These are phyloP conservation scores for Gonium pectorale DNA, from an alignment of 139 green algal species.

Conservation along the genomic window DNA sequence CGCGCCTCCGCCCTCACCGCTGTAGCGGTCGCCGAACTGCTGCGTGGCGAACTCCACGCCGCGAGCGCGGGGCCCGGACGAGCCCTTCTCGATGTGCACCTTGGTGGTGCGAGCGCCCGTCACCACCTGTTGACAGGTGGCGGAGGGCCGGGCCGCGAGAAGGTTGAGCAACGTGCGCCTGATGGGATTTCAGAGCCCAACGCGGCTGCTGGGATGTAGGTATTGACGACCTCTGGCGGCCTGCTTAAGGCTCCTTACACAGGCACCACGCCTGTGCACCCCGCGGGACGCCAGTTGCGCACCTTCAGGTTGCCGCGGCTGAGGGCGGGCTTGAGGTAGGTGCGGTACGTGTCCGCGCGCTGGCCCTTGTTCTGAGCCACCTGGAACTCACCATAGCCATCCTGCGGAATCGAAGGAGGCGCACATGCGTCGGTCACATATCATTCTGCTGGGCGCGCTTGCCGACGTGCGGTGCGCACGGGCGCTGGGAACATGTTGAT, in stretches of 20 bases:
- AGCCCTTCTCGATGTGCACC: conserved; percentile 69
- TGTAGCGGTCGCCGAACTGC: conserved; percentile 38
- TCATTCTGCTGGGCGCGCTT: too few species aligned
- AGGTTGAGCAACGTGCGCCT: too few species aligned
- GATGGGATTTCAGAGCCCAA: too few species aligned
- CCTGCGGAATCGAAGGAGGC: conserved; percentile 51
- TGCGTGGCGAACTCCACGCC: conserved; percentile 77
- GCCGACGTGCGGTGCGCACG: too few species aligned
- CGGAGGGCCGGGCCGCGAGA: too few species aligned
- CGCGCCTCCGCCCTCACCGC: conserved; percentile 2
- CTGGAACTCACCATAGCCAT: conserved; percentile 89
- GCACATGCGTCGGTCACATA: too few species aligned
- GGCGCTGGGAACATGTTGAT: too few species aligned
- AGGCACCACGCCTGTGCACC: background rate
- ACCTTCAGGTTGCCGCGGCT: conserved; percentile 80
- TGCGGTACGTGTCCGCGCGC: conserved; percentile 80
- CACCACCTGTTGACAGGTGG: conserved; percentile 79
- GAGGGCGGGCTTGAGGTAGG: conserved; percentile 82
- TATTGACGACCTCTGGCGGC: too few species aligned
- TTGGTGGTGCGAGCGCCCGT: conserved; percentile 68
- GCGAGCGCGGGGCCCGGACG: conserved; percentile 45
- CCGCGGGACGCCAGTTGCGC: background rate
- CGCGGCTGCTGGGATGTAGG: too few species aligned
- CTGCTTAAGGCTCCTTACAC: too few species aligned
- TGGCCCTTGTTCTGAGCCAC: conserved; percentile 81